These are phyloP conservation scores for Tulasnella sp. DNA, from an alignment of 768 basidiomycete species.

Conservation along the genomic window DNA sequence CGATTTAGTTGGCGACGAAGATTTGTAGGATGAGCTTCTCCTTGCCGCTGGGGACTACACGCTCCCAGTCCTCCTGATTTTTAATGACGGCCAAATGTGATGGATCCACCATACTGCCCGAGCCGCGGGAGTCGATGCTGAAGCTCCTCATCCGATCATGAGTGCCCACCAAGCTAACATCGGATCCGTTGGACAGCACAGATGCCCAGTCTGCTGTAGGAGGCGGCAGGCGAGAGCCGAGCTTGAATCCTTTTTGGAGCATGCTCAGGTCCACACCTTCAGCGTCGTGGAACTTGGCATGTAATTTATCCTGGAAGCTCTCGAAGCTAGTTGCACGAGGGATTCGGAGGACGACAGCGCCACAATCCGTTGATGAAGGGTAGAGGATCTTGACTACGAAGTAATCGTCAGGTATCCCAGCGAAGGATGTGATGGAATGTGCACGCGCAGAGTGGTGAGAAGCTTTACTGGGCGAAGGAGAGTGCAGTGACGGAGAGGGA, in stretches of 20 bases:
- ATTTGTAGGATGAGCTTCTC: slow-evolving; percentile 11
- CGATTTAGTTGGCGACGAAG: not conserved
- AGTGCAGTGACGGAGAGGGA: no score
- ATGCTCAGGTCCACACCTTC: slow-evolving; percentile 3
- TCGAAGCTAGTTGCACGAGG: slow-evolving; percentile 1
- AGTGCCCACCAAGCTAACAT: no score
- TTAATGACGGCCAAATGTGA: slow-evolving; percentile 1
- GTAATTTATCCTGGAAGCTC: slow-evolving; percentile 3
- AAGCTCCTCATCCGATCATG: not conserved
- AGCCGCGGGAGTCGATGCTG: not conserved
- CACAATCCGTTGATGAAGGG: slow-evolving; percentile 11
- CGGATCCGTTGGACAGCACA: no score
- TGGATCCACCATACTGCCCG: slow-evolving; percentile 10
- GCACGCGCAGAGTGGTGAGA: not conserved
- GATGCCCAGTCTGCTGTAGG: not conserved
- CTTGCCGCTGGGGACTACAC: not conserved
- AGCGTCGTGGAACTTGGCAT: slow-evolving; percentile 12
- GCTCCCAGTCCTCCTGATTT: slow-evolving; percentile 13
- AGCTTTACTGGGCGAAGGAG: no score
- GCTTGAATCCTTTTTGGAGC: slow-evolving; percentile 3
- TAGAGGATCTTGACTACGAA: slow-evolving; percentile 11
- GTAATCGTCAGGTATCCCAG: not conserved
- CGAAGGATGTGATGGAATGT: not conserved
- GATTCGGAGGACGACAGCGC: slow-evolving; percentile 3
- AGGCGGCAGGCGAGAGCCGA: not conserved